Evolutionary conservation across 1,139 yeast species (phyloP).

Genomic region (Geotrichum reessii): DNA sequence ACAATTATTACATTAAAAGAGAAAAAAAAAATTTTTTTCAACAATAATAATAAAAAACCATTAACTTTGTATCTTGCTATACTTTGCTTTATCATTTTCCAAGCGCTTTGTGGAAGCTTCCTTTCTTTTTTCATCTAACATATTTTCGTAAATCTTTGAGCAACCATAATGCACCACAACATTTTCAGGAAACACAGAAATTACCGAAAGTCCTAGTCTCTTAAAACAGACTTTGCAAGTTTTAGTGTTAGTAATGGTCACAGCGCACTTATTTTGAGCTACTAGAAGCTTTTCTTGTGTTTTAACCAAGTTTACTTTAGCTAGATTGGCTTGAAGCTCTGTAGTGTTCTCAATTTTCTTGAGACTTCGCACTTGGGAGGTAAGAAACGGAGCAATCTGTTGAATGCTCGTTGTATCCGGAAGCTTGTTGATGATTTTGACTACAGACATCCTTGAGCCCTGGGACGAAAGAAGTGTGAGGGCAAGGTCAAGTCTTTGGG

Average conservation of each 20-base stretch:
- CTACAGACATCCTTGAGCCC: slow-evolving; percentile 51
- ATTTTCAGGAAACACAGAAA: slow-evolving; percentile 49
- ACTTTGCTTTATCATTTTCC: slow-evolving; percentile 2
- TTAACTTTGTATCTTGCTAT: background rate
- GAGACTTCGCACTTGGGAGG: slow-evolving; percentile 43
- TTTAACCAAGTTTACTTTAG: slow-evolving; percentile 39
- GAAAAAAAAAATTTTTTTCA: background rate
- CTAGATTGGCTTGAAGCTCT: slow-evolving; percentile 32
- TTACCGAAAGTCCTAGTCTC: slow-evolving; percentile 56
- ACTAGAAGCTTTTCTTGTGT: slow-evolving; percentile 39
- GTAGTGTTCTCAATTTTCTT: slow-evolving; percentile 28
- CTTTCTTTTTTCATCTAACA: slow-evolving; percentile 18
- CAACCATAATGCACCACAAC: slow-evolving; percentile 70
- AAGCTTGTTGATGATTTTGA: slow-evolving; percentile 46
- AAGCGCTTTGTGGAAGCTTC: background rate
- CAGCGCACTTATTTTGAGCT: slow-evolving; percentile 37
- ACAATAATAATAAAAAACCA: background rate
- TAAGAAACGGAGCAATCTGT: slow-evolving; percentile 44
- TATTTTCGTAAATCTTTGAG: slow-evolving; percentile 28
- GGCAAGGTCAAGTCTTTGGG: slow-evolving; percentile 38
- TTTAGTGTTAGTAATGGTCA: slow-evolving; percentile 38
- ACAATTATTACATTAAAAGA: background rate
- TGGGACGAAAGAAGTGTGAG: slow-evolving; percentile 44
- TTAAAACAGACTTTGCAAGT: slow-evolving; percentile 59
- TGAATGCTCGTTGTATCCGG: slow-evolving; percentile 48